Evolutionary conservation across 2,329 filamentous ascomycete genomes (phyloP).

Genomic region (Didymella arachidicola): DNA sequence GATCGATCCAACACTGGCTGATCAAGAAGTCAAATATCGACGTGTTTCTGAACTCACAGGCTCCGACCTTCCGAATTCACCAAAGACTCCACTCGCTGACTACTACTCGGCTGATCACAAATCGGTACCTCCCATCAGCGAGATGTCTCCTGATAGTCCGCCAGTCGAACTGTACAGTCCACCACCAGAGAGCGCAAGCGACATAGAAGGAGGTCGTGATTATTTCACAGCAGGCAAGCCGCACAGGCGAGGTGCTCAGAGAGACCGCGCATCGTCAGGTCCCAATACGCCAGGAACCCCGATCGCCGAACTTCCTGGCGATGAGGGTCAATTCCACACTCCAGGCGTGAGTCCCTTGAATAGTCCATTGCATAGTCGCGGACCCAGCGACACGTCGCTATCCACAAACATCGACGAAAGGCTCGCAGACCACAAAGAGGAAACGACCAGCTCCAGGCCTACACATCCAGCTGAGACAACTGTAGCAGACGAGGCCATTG

Average conservation of each 20-base stretch:
- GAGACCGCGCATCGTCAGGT: conserved; percentile 36
- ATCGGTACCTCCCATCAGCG: conserved; percentile 42
- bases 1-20: conserved; percentile 41
- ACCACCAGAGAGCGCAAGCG: conserved; percentile 28
- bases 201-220: conserved; percentile 26
- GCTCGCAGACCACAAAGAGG: conserved; percentile 24
- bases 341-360: conserved; percentile 23
- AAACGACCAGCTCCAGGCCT: background rate
- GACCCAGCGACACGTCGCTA: conserved; percentile 38
- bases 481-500: background rate
- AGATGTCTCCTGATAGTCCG: conserved; percentile 44
- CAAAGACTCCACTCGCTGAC: conserved; percentile 32
- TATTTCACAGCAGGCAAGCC: conserved; percentile 39
- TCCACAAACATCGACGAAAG: conserved; percentile 42
- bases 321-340: conserved; percentile 33
- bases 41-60: conserved; percentile 47
- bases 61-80: conserved; percentile 39
- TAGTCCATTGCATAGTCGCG: conserved; percentile 29
- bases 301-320: conserved; percentile 44
- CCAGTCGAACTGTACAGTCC: conserved; percentile 47
- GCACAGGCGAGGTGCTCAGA: conserved; percentile 33
- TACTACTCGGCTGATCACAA: conserved; percentile 41
- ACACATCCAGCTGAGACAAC: conserved; percentile 1
- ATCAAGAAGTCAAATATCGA: conserved; percentile 41
- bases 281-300: conserved; percentile 37